phyloP scores from a whole-genome alignment of 2,329 filamentous ascomycete species.

The Aspergillus sclerotialis region DNA sequence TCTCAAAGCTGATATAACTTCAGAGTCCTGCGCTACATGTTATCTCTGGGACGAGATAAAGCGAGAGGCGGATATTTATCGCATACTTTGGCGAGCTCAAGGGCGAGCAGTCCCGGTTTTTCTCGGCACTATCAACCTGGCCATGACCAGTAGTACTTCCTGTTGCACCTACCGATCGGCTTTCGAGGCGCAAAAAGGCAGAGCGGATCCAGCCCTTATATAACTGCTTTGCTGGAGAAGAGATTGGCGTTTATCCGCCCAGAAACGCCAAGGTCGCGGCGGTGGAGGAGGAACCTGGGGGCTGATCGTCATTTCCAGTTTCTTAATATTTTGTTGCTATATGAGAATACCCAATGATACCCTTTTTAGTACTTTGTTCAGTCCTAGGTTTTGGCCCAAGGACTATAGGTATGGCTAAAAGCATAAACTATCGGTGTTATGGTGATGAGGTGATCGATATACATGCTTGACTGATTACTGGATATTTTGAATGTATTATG shows the following conservation, averaged over 20 bases:
- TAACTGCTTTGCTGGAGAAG: conserved; percentile 84
- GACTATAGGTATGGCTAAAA: no score
- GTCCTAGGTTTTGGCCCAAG: no score
- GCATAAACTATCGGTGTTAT: no score
- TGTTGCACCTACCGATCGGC: conserved; percentile 76
- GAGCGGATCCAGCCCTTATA: conserved; percentile 94
- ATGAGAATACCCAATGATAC: no score
- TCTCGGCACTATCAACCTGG: conserved; percentile 7
- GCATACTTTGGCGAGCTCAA: conserved; percentile 3
- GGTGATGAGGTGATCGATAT: no score
- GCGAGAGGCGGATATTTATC: conserved; percentile 6
- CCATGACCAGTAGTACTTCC: no score
- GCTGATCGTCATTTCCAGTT: conserved; percentile 20
- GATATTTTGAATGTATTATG: no score
- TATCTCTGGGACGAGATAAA: conserved; percentile 7
- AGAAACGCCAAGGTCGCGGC: conserved; percentile 74
- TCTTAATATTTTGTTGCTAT: conserved; percentile 4
- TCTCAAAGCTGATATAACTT: no score
- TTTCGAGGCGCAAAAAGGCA: conserved; percentile 87
- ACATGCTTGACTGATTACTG: no score
- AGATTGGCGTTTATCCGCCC: conserved; percentile 93
- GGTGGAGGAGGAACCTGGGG: conserved; percentile 92
- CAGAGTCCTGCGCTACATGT: no score
- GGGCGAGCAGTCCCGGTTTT: conserved; percentile 9
- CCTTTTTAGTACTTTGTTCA: no score